Conservation (phyloP, 2,329 filamentous ascomycete species). For the Ramichloridium luteum region DNA sequence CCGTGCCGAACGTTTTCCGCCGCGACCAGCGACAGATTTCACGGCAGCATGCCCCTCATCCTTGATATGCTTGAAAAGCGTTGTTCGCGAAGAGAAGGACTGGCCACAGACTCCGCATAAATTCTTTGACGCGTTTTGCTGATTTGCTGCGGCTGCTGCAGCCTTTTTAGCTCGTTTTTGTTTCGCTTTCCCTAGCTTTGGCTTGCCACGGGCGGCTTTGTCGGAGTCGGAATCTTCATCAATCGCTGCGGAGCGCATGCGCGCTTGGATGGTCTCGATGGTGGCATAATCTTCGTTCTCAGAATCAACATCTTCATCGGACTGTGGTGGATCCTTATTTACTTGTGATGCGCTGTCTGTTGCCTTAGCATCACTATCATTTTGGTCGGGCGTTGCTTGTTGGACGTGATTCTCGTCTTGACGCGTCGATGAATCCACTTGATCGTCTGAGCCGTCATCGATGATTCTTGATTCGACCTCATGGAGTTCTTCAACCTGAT, state of each 20-base stretch:
- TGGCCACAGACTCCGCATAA: constrained; percentile 70
- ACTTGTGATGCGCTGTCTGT: constrained; percentile 1
- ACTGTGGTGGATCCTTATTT: background rate
- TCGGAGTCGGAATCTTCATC: constrained; percentile 12
- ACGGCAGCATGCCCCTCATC: constrained; percentile 42
- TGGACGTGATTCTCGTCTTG: constrained; percentile 6
- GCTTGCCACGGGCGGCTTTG: constrained; percentile 13
- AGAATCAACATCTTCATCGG: constrained; percentile 8
- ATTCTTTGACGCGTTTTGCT: constrained; percentile 6
- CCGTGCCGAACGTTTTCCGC: constrained; percentile 13
- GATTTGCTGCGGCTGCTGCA: constrained; percentile 28
- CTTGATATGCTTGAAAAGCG: constrained; percentile 62
- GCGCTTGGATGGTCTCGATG: constrained; percentile 29
- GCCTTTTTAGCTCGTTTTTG: constrained; percentile 37
- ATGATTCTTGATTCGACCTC: constrained; percentile 54
- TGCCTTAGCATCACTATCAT: constrained; percentile 1
- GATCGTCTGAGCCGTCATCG: constrained; percentile 13
- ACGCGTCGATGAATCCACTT: background rate
- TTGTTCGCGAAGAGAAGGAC: constrained; percentile 60
- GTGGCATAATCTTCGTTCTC: constrained; percentile 33
- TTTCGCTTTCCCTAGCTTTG: constrained; percentile 37
- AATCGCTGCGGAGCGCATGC: constrained; percentile 22
- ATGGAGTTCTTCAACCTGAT: constrained; percentile 19
- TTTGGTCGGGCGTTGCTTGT: background rate
- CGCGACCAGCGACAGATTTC: constrained; percentile 14